These are phyloP conservation scores for Fusarium nanum DNA, from an alignment of 2,329 filamentous ascomycete genomes.

Conservation along the genomic window DNA sequence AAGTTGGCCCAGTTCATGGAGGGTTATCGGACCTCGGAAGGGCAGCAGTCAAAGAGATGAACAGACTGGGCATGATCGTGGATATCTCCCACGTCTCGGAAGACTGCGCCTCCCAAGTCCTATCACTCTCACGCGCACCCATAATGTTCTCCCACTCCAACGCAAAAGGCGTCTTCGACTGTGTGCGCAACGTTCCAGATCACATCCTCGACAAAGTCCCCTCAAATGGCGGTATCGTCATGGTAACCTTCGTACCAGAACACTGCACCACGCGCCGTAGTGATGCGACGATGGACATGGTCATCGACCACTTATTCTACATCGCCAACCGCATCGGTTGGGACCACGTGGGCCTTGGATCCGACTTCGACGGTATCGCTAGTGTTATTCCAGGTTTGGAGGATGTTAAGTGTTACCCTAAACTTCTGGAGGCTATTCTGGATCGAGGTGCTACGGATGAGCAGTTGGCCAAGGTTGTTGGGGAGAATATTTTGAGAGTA, in stretches of 20 bases:
- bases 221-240: background rate
- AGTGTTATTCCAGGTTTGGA: background rate
- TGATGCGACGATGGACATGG: constrained; percentile 14
- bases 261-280: background rate
- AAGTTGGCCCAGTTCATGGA: background rate
- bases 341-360: constrained; percentile 4
- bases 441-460: constrained; percentile 6
- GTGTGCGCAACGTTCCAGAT: background rate
- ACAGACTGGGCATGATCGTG: constrained; percentile 16
- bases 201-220: background rate
- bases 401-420: background rate
- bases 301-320: constrained; percentile 11
- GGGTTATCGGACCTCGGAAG: background rate
- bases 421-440: background rate
- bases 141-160: constrained; percentile 21
- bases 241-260: constrained; percentile 12
- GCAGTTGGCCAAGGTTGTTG: background rate
- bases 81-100: constrained; percentile 5
- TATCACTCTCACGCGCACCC: background rate
- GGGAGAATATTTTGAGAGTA: background rate
- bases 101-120: background rate
- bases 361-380: background rate
- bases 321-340: background rate
- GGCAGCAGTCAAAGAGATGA: constrained; percentile 13
- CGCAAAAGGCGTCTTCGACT: constrained; percentile 5